Base-by-base conservation (phyloP, 805 yeast genomes). In the Debaryomyces hansenii region DNA sequence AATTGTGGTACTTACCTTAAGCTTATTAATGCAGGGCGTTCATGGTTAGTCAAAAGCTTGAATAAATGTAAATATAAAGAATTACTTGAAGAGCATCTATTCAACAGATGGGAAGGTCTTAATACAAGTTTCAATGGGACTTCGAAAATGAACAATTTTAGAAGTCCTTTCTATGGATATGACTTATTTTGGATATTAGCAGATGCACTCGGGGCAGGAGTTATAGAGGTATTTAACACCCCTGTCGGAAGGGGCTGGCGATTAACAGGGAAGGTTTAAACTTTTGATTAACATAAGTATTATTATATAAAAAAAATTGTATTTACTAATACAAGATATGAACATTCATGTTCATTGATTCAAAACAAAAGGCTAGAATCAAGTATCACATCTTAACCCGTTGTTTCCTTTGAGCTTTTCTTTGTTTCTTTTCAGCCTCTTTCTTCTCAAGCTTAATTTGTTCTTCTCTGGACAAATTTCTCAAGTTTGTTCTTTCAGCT, bases 361-460 rank as follows among this genome's bases (percentile, higher is more conserved):
- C 4, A 24, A 24, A 24, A 16, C 18, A 16, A 21, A 36, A 20
- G 14, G 10, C 11, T 37, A 9, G 9, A 3, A 20, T 16, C 18
- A 11, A 35, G 16, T 20, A 31, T 58, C 54, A 67, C 56, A 63
- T 58, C 55, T 66, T 68, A 34, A 67, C 60, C 56, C 76, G 82
- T 67, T 85, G 84, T 68, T 80, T 83, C 67, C 78, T 83, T 69
- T 72, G 77, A 63, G 71, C 70, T 69, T 88, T 87, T 72, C 90
- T 83, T 63, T 84, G 88, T 67, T 83, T 89, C 74, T 85, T 89
- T 56, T 88, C 96, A 54, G 75, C 74, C 66, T 85, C 89, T 72
- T 85, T 88, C 72, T 82, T 83, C 53, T 87, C 92, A 37, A 79
- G 66, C 70, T 86, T 88, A 54, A 83, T 83, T 70, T 87, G 94